Conservation (phyloP, 768 basidiomycete genomes). For the Leccinum broughii region DNA sequence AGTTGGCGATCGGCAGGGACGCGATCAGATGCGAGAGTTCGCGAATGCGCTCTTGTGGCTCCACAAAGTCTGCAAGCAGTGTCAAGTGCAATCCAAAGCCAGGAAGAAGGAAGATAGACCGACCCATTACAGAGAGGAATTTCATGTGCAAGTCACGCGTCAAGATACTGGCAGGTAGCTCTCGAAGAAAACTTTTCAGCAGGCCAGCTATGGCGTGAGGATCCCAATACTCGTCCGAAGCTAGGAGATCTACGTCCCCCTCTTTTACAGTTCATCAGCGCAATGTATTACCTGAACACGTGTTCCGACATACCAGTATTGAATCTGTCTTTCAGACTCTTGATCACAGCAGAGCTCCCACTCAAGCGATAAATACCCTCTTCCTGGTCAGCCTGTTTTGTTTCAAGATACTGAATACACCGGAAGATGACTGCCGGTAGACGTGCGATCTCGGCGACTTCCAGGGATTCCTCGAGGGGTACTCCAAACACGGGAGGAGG, state of each 20-base stretch:
- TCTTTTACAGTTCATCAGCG: slow-evolving; percentile 48
- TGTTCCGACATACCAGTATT: slow-evolving; percentile 64
- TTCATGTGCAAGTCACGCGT: slow-evolving; percentile 88
- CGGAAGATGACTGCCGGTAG: slow-evolving; percentile 95
- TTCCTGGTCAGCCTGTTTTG: slow-evolving; percentile 91
- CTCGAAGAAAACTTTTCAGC: slow-evolving; percentile 90
- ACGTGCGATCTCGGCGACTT: slow-evolving; percentile 85
- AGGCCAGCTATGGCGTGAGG: slow-evolving; percentile 96
- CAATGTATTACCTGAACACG: slow-evolving; percentile 5
- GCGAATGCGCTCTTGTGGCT: slow-evolving; percentile 82
- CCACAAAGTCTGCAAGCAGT: slow-evolving; percentile 70
- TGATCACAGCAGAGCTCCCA: slow-evolving; percentile 94
- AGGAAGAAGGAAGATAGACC: slow-evolving; percentile 31
- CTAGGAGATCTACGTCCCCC: slow-evolving; percentile 92
- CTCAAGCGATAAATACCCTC: slow-evolving; percentile 97
- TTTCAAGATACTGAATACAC: slow-evolving; percentile 92
- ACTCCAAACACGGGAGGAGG: slow-evolving; percentile 88
- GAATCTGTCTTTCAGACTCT: slow-evolving; percentile 89
- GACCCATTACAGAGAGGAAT: slow-evolving; percentile 93
- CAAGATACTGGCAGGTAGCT: slow-evolving; percentile 88
- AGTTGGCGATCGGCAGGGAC: slow-evolving; percentile 87
- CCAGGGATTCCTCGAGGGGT: slow-evolving; percentile 81
- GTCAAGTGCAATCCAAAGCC: slow-evolving; percentile 11
- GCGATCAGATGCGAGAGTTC: slow-evolving; percentile 88
- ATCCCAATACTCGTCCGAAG: slow-evolving; percentile 92